A percentile compares a stretch with the other conserved stretches of the same genome.
Conservation (phyloP, 495 filamentous ascomycete species). For the Penicillium lividum region DNA sequence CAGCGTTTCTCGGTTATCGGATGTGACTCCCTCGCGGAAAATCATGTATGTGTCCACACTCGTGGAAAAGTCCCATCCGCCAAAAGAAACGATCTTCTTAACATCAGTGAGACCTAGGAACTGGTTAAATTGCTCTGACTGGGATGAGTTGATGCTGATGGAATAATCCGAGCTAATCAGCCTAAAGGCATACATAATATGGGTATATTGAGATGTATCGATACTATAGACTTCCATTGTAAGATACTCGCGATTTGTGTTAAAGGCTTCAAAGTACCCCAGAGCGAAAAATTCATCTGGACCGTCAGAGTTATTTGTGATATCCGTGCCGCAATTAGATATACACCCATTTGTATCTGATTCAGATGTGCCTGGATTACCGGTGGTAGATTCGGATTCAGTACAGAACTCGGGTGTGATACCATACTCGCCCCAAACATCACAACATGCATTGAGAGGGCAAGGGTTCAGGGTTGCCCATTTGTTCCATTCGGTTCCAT, state of each 20-base stretch:
- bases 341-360: slow-evolving; percentile 40
- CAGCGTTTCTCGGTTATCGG: slow-evolving; percentile 30
- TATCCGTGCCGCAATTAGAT: slow-evolving; percentile 44
- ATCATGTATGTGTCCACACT: slow-evolving; percentile 29
- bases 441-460: slow-evolving; percentile 34
- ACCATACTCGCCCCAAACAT: slow-evolving; percentile 21
- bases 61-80: slow-evolving; percentile 38
- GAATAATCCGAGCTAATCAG: background rate
- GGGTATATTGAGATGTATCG: slow-evolving; percentile 21
- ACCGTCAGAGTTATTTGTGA: slow-evolving; percentile 23
- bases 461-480: slow-evolving; percentile 13
- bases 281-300: slow-evolving; percentile 5
- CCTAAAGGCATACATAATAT: slow-evolving; percentile 18
- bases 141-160: no score
- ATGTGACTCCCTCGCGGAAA: slow-evolving; percentile 33
- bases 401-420: slow-evolving; percentile 19
- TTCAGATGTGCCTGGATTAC: slow-evolving; percentile 14
- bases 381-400: slow-evolving; percentile 20
- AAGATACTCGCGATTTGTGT: slow-evolving; percentile 18
- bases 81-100: slow-evolving; percentile 45
- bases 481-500: background rate
- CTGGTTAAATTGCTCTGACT: background rate
- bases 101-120: slow-evolving; percentile 3
- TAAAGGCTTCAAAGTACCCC: slow-evolving; percentile 22
- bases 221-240: slow-evolving; percentile 11